phyloP scores from a whole-genome alignment of 2,329 filamentous ascomycete species.

The Mycosphaerelloides madeirae region DNA sequence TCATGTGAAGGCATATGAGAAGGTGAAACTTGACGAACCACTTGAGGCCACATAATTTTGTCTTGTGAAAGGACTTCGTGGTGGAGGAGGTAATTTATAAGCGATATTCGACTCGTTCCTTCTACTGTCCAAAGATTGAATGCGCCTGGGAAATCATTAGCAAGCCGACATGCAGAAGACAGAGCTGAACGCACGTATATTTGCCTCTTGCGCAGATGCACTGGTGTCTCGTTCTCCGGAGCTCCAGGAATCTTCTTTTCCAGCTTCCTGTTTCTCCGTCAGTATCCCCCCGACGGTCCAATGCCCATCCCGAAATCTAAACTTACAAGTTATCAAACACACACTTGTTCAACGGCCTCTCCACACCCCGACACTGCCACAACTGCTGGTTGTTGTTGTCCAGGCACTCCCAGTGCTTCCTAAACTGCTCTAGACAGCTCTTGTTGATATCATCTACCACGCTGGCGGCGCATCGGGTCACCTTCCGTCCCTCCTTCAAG shows the following conservation, averaged over 20 bases:
- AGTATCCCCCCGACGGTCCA: constrained; percentile 1
- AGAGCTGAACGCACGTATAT: constrained; percentile 26
- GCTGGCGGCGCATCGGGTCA: constrained; percentile 91
- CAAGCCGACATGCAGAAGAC: neutral
- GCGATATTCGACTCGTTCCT: too few species aligned
- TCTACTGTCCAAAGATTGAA: constrained; percentile 11
- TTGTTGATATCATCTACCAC: constrained; percentile 98
- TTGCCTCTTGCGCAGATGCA: constrained; percentile 47
- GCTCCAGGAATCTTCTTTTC: constrained; percentile 51
- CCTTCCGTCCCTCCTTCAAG: constrained; percentile 91
- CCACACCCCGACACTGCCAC: constrained; percentile 85
- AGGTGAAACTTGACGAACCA: too few species aligned
- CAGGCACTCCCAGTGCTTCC: constrained; percentile 88
- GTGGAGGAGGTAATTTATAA: too few species aligned
- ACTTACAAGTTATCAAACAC: constrained; percentile 92
- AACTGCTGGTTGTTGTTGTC: constrained; percentile 98
- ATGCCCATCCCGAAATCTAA: neutral
- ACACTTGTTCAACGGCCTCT: constrained; percentile 90
- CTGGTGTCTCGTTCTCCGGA: constrained; percentile 45
- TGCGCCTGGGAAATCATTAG: constrained; percentile 5
- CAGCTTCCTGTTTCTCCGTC: constrained; percentile 37
- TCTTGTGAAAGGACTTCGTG: too few species aligned
- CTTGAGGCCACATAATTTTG: too few species aligned
- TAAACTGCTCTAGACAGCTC: constrained; percentile 86
- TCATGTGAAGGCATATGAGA: too few species aligned